phyloP scores from a whole-genome alignment of 1,139 yeast species.

The Spathaspora sp. region DNA sequence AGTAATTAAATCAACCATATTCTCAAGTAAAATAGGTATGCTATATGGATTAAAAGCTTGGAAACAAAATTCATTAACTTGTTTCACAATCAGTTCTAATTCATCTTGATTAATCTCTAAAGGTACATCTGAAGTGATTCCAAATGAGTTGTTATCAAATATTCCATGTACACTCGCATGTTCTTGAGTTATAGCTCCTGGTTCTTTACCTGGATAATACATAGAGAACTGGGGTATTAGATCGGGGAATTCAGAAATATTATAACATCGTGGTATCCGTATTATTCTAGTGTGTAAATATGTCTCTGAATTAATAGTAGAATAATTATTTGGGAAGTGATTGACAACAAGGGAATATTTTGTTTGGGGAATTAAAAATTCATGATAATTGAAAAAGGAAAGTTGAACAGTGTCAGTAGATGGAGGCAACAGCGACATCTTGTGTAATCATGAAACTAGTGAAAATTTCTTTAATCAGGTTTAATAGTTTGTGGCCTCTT shows the following conservation, averaged over 20 bases:
- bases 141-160: constrained; percentile 44
- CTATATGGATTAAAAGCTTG: constrained; percentile 42
- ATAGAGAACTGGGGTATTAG: constrained; percentile 60
- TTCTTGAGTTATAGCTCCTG: constrained; percentile 51
- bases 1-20: constrained; percentile 48
- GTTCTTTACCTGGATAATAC: constrained; percentile 61
- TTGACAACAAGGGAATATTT: constrained; percentile 46
- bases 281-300: constrained; percentile 53
- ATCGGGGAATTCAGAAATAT: constrained; percentile 27
- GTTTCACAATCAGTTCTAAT: constrained; percentile 37
- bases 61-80: constrained; percentile 44
- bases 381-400: constrained; percentile 66
- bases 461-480: not conserved
- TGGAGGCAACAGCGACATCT: not conserved
- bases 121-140: constrained; percentile 52
- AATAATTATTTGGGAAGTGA: constrained; percentile 63
- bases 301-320: constrained; percentile 22
- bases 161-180: constrained; percentile 25
- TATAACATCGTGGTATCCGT: constrained; percentile 57
- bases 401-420: constrained; percentile 15
- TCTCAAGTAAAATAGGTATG: constrained; percentile 36
- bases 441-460: not conserved
- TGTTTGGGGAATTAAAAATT: constrained; percentile 42
- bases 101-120: constrained; percentile 36
- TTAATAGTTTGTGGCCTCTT: not conserved